Base-by-base conservation (phyloP, 768 basidiomycete genomes). In the Podaxis sp. region DNA sequence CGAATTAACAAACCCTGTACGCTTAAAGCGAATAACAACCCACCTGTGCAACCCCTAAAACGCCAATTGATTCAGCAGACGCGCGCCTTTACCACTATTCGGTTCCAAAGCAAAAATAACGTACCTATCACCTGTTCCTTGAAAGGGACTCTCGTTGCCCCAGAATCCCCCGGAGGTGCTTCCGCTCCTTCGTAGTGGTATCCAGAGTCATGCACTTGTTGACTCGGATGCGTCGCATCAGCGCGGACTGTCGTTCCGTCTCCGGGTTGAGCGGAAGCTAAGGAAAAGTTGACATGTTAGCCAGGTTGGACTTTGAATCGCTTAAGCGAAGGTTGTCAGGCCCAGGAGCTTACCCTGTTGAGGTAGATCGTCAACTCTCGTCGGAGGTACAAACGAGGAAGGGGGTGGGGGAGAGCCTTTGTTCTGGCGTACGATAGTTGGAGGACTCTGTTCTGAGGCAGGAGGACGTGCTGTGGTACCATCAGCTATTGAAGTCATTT, bases 111-210 rank as follows among this genome's bases (percentile, higher is more conserved):
- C 1, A 26, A 46, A 46, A 11, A 33, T 3, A 1, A 66, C 78
- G 26, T 64, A 84, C 86, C 86, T 51, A 86, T 80, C 7, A 86
- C 82, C 62, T 76, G 79, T 51, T 87, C 85, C 70, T 85, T 87
- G 75, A 87, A 87, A 13, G 85, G 77, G 33, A 82, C 77, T 56
- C 76, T 72, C 36, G 60, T 72, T 55, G 63, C 66, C 24, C n/a
- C 56, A 60, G 46, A 33, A 33, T 56, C 30, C 46, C 36, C 20
- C 56, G 63, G 24, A 37, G 66, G 50, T 56, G 41, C 44, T 55
- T 46, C 5, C 41, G 33, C 8, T 33, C 41, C 44, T 46, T 20
- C 44, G 1, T n/a, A 40, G n/a, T 22, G 20, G 17, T 20, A 22
- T 50, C 26, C 49, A 50, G 26, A 24, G 4, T 50, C 20, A 46